Conservation (phyloP, 345 rosid genomes). For the Salix dunnii region DNA sequence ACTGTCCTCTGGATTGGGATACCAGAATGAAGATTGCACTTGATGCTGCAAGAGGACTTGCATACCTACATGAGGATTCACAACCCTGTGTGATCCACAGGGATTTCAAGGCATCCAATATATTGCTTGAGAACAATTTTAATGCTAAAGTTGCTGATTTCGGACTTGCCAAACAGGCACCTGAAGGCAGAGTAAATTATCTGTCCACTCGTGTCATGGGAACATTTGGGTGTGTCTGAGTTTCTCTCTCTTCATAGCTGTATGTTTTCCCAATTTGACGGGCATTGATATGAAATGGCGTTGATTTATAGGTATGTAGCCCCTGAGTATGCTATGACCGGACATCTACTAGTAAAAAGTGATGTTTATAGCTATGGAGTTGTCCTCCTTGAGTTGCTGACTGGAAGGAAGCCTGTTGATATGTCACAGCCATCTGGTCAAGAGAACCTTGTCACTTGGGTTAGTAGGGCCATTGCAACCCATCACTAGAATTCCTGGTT, state of each 20-base stretch:
- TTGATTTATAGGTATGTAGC: constrained; percentile 74
- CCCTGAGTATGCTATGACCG: constrained; percentile 99
- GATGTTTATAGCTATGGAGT: constrained; percentile 99
- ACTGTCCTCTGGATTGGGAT: constrained; percentile 96
- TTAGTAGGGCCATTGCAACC: constrained; percentile 30
- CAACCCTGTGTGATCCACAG: constrained; percentile 97
- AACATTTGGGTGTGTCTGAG: constrained; percentile 80
- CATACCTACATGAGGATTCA: constrained; percentile 96
- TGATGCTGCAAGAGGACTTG: constrained; percentile 98
- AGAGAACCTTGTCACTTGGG: constrained; percentile 99
- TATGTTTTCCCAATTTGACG: neutral
- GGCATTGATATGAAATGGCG: constrained; percentile 1
- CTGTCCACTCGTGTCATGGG: constrained; percentile 99
- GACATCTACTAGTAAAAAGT: constrained; percentile 94
- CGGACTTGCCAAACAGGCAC: constrained; percentile 98
- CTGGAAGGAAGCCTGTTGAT: constrained; percentile 95
- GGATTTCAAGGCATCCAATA: constrained; percentile 97
- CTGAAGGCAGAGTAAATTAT: constrained; percentile 95
- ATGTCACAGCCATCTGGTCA: constrained; percentile 98
- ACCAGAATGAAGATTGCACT: constrained; percentile 98
- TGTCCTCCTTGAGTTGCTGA: constrained; percentile 88
- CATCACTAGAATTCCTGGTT: neutral
- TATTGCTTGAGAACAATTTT: constrained; percentile 90
- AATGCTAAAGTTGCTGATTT: constrained; percentile 98
- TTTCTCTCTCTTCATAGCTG: constrained; percentile 5